phyloP scores from a whole-genome alignment of 108 stramenopile species.

The Nannochloropsis salina region DNA sequence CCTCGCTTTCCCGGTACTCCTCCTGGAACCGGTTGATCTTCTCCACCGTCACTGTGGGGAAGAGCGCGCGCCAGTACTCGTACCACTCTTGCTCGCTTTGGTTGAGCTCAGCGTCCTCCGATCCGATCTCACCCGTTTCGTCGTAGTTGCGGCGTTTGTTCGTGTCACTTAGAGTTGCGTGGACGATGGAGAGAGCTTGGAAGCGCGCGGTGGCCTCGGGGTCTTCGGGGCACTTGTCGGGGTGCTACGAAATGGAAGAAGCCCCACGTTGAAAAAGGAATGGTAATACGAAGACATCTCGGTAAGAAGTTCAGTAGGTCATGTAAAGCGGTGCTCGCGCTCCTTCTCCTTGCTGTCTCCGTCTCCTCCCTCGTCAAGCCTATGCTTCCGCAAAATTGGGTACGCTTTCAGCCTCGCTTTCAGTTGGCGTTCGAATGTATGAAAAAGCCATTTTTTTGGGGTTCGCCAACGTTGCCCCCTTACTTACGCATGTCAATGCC shows the following conservation, averaged over 20 bases:
- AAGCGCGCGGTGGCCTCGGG: constrained; percentile 32
- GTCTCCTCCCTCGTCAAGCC: too few species aligned
- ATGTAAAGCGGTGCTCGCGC: too few species aligned
- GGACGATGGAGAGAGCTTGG: constrained; percentile 42
- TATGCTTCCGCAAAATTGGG: too few species aligned
- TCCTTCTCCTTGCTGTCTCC: too few species aligned
- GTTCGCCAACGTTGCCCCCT: too few species aligned
- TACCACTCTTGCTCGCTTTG: constrained; percentile 24
- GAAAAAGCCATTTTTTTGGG: too few species aligned
- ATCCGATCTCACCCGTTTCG: constrained; percentile 43
- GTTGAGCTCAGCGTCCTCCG: constrained; percentile 3
- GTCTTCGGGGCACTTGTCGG: constrained; percentile 46
- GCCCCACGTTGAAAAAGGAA: not conserved
- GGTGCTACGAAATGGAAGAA: constrained; percentile 29
- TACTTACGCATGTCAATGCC: constrained; percentile 44
- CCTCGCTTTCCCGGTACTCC: constrained; percentile 43
- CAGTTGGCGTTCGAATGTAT: too few species aligned
- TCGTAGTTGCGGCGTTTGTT: constrained; percentile 35
- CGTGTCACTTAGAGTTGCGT: constrained; percentile 33
- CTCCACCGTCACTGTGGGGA: constrained; percentile 43
- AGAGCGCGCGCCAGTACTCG: constrained; percentile 42
- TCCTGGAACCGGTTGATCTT: constrained; percentile 37
- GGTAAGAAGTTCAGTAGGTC: too few species aligned
- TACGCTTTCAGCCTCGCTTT: too few species aligned
- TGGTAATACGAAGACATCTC: not conserved